phyloP scores from a whole-genome alignment of 2,329 filamentous ascomycete species.

The Fusarium heterosporum region DNA sequence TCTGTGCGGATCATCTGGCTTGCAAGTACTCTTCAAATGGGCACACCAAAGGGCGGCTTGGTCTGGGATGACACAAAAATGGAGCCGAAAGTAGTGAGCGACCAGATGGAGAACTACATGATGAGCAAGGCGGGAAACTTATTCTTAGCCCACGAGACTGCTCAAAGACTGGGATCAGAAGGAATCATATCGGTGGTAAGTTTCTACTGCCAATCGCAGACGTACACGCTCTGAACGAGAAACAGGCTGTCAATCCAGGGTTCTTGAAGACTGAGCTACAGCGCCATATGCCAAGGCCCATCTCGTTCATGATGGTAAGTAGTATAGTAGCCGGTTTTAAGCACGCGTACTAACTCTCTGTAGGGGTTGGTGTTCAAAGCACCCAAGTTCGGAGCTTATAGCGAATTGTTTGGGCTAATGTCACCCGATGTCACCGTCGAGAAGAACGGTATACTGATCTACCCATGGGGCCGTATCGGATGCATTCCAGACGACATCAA shows the following conservation, averaged over 20 bases:
- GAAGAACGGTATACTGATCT: conserved; percentile 30
- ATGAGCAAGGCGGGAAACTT: conserved; percentile 39
- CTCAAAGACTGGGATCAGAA: conserved; percentile 16
- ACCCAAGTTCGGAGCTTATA: conserved; percentile 37
- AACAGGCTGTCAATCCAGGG: conserved; percentile 35
- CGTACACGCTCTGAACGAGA: neutral
- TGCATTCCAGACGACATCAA: conserved; percentile 28
- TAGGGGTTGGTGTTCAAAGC: conserved; percentile 36
- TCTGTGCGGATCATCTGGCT: conserved; percentile 34
- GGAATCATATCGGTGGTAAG: conserved; percentile 34
- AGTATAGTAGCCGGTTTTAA: neutral
- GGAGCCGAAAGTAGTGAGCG: conserved; percentile 26
- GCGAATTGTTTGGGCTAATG: conserved; percentile 38
- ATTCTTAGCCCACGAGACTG: conserved; percentile 29
- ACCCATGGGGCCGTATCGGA: conserved; percentile 34
- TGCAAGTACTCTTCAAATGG: conserved; percentile 35
- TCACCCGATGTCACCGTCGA: conserved; percentile 31
- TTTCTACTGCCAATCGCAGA: neutral
- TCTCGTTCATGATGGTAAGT: conserved; percentile 36
- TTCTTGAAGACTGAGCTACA: conserved; percentile 40
- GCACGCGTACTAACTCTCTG: neutral
- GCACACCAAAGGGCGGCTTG: conserved; percentile 31
- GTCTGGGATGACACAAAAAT: conserved; percentile 26
- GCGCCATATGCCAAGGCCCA: conserved; percentile 30
- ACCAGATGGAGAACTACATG: conserved; percentile 41